phyloP scores from a whole-genome alignment of 805 yeast species.

The Tetrapisispora fleetii region DNA sequence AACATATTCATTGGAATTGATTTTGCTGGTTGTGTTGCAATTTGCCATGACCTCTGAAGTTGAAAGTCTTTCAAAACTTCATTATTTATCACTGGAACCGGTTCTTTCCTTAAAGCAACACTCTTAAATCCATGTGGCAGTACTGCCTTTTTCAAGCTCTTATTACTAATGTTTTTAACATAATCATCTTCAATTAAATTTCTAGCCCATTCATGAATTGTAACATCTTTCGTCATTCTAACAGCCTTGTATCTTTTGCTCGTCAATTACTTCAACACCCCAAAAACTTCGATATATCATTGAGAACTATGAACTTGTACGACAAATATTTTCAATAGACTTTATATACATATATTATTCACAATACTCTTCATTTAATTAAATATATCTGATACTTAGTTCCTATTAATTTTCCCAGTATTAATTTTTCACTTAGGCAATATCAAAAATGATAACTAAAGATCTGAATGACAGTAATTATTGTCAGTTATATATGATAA shows the following conservation, averaged over 20 bases:
- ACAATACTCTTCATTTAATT: too few species aligned
- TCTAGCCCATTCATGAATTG: slow-evolving; percentile 11
- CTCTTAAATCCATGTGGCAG: slow-evolving; percentile 22
- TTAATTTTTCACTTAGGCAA: too few species aligned
- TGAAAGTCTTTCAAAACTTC: slow-evolving; percentile 8
- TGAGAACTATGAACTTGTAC: too few species aligned
- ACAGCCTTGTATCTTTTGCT: not conserved
- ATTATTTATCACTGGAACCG: not conserved
- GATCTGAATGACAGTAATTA: too few species aligned
- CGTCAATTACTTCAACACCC: too few species aligned
- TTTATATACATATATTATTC: too few species aligned
- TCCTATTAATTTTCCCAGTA: too few species aligned
- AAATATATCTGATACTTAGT: too few species aligned
- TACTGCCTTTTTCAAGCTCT: slow-evolving; percentile 10
- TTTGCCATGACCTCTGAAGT: slow-evolving; percentile 71
- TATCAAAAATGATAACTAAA: too few species aligned
- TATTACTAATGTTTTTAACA: slow-evolving; percentile 6
- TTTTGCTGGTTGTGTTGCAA: slow-evolving; percentile 76
- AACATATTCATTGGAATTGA: slow-evolving; percentile 79
- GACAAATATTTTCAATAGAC: too few species aligned
- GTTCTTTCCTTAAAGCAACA: not conserved
- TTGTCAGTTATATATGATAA: too few species aligned
- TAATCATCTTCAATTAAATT: slow-evolving; percentile 6
- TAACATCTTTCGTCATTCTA: not conserved
- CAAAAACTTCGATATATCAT: too few species aligned